Base-by-base conservation (phyloP, 225 moss, liverwort and hornwort genomes). In the Sphagnum tenellum region DNA sequence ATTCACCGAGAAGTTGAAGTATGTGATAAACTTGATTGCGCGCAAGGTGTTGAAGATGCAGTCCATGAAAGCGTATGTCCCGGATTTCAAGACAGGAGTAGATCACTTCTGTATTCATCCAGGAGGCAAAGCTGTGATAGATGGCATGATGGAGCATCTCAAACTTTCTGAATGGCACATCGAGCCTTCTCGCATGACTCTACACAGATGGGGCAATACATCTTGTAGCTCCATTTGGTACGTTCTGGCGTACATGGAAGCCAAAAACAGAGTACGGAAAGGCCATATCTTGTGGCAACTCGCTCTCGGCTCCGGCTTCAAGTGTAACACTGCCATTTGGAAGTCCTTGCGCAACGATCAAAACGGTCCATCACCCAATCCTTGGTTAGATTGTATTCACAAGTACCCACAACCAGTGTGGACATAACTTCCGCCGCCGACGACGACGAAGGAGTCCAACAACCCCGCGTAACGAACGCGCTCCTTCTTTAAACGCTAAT, bases 61-160 rank as follows among this genome's bases (percentile, higher is more conserved):
- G 2, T 29, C 29, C 29, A 44, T 8, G 48, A 77, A 77, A 46
- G 59, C 77, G n/a, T 81, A 81, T 50, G 61, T 57, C 0, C 81
- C 81, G 2, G 29, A 77, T 14, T 81, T 81, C 59, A 71, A 77
- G 51, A 67, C 56, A 11, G 69, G 69, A 29, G 48, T 81, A 45
- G 29, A 64, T 57, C 77, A 81, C 48, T 81, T 81, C 69, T 81
- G 81, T 74, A 65, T 81, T 53, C 81, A 81, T 64, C 81, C 81
- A 4, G 81, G 81, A 1, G 77, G 81, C 3, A 81, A 74, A 57
- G 81, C 81, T 29, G 74, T 77, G 45, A 61, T 81, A 69, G 81
- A 81, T 69, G 77, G 72, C 9, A 72, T 81, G 44, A 60, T 74
- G 74, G 77, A 64, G 72, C 74, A 62, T 45, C 58, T 81, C 13